Percentiles rank a stretch among this genome's conserved stretches.
These are phyloP conservation scores for Epichloe glyceriae DNA, from an alignment of 2,329 filamentous ascomycete genomes.

Conservation along the genomic window DNA sequence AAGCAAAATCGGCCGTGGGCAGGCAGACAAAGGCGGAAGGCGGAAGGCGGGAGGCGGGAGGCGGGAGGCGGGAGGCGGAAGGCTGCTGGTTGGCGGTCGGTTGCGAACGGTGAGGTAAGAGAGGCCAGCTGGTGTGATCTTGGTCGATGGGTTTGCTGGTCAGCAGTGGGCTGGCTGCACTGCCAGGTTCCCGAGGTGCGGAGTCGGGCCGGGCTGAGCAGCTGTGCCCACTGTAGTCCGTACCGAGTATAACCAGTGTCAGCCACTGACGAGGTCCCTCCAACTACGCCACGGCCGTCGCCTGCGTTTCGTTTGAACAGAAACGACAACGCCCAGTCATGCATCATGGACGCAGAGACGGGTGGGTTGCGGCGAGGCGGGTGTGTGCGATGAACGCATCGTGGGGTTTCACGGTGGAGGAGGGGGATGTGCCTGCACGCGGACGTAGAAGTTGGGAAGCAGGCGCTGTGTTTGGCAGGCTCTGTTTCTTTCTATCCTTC, in stretches of 20 bases:
- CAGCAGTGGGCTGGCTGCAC: background rate
- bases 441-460: background rate
- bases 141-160: background rate
- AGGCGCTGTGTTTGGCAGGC: background rate
- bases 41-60: background rate
- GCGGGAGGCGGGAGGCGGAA: background rate
- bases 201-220: background rate
- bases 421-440: background rate
- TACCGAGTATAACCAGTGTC: background rate
- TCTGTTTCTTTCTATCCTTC: background rate
- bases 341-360: background rate
- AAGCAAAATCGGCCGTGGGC: background rate
- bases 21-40: background rate
- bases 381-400: too few species aligned
- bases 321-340: too few species aligned
- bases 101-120: constrained; percentile 3
- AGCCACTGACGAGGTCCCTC: too few species aligned
- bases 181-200: background rate
- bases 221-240: background rate
- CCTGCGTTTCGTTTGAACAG: too few species aligned
- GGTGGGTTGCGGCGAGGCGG: background rate
- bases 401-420: background rate
- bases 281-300: too few species aligned
- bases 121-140: background rate
- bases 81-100: background rate